Base-by-base conservation (phyloP, 2,329 filamentous ascomycete genomes). In the Emergomyces africanus region DNA sequence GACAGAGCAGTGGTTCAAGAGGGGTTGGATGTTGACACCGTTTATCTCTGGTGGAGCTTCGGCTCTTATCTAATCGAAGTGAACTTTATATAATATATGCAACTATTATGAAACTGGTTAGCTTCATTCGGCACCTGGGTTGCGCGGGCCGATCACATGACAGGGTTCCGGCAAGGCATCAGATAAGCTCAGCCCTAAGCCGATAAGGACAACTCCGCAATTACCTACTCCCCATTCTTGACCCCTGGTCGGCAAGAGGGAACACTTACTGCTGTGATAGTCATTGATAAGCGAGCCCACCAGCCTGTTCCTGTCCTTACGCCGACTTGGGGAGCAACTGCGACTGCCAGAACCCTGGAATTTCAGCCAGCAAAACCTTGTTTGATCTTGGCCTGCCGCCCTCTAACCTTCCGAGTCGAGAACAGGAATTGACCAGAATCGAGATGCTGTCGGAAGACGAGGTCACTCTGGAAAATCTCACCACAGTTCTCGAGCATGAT, bases 401-500 rank as follows among this genome's bases (percentile, higher is more conserved):
- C 10, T n/a, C 28, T 33, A 6, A 33, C 51, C n/a, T 20, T 33
- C n/a, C 15, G 18, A 18, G 15, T 20, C 2, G 10, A 12, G 35
- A 33, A 33, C 35, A n/a, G n/a, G 51, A 6, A 41, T 25, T 12
- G 48, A 30, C n/a, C 18, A 20, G 33, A 25, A n/a, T 15, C 53
- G 39, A 42, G 37, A 62, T 62, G 59, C 41, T 44, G 14, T 5
- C 50, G 14, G 57, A 54, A 23, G 35, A 49, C 6, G 55, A 58
- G 12, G 51, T 63, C 25, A 90, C 86, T 28, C 71, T 80, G 64
- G 82, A 86, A 56, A 79, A 82, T 63, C 80, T 95, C 60, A 80
- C 85, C 25, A 71, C 80, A 59, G 74, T 92, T 57, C 84, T 94
- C 62, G 77, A 81, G 64, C 67, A 86, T 69, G 90, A 96, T 73